Evolutionary conservation across 2,329 filamentous ascomycete species (phyloP), one percentile per base, ranked within the genome.

Genomic region (Penicillium sclerotiorum): DNA sequence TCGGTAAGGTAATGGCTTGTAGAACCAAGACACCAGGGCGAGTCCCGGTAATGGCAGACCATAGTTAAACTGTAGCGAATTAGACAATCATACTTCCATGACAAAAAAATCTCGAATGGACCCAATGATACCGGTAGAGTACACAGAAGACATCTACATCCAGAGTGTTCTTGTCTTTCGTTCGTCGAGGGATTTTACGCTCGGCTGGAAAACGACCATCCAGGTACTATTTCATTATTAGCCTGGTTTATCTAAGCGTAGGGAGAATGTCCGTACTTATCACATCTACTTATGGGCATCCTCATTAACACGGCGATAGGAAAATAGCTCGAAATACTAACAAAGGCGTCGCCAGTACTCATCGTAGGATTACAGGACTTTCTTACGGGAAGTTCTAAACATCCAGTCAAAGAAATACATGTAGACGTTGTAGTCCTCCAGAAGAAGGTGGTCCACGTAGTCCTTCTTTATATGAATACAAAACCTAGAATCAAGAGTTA

Each of bases 321-420:
- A 50, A 18, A 65, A 64, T 33, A 64, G 53, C 18, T 56, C 32
- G 23, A 56, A 59, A 38, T 60, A 64, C 50, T 62, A 25, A 45
- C 28, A 60, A 47, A 63, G 56, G 42, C 54, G 53, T 20, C 55
- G 52, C 58, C 17, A 63, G 49, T 64, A 66, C 50, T 63, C 35
- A 23, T 66, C 27, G 38, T 65, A 65, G 0, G 40, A 62, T 11
- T 64, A 33, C 35, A 62, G 56, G 4, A 8, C 2, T 47, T 63
- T 64, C 52, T 62, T 30, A 49, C 47, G 35, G 46, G 48, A 65
- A n/a, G 44, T 62, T 20, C 48, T 65, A 2, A 32, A 60, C 22
- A 64, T 65, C 60, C 21, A 65, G 23, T 65, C 49, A 21, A 65
- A 64, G 46, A 66, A 61, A 33, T 62, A 62, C 27, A 61, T 63